A percentile compares a stretch with the other conserved stretches of the same genome.
Conservation (phyloP, 192 early-diverging fungal genomes). For the Phlyctochytrium bullatum region DNA sequence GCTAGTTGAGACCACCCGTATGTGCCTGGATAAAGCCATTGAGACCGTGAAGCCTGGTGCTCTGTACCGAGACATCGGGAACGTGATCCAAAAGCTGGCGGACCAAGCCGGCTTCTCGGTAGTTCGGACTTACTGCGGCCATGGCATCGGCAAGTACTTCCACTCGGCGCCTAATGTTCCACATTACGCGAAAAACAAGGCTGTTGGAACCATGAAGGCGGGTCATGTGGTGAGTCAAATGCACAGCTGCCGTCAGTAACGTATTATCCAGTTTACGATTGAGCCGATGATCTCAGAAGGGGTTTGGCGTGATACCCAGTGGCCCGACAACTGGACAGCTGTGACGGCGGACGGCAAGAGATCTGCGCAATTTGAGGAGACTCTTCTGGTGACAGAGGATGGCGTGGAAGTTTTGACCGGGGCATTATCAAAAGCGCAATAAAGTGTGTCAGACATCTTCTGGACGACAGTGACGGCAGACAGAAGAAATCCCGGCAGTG, state of each 20-base stretch:
- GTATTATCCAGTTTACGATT: constrained; percentile 91
- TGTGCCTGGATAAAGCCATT: constrained; percentile 92
- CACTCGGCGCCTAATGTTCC: constrained; percentile 89
- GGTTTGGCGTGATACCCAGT: constrained; percentile 47
- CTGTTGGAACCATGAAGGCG: constrained; percentile 90
- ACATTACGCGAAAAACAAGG: constrained; percentile 96
- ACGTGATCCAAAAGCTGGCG: constrained; percentile 84
- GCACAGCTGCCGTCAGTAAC: neutral
- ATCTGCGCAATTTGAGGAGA: constrained; percentile 97
- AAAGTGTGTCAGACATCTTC: too few species aligned
- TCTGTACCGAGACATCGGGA: constrained; percentile 89
- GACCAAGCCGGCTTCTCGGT: constrained; percentile 84
- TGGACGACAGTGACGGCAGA: too few species aligned
- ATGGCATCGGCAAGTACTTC: constrained; percentile 86
- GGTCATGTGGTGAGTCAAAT: constrained; percentile 66
- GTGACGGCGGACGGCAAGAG: constrained; percentile 91
- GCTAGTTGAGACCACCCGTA: constrained; percentile 77
- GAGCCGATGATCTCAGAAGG: constrained; percentile 99
- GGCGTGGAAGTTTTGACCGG: constrained; percentile 83
- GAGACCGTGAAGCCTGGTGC: constrained; percentile 86
- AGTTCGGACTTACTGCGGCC: constrained; percentile 88
- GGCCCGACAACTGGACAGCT: constrained; percentile 75
- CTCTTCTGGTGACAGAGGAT: constrained; percentile 85
- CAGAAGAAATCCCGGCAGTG: too few species aligned
- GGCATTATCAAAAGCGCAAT: neutral